Evolutionary conservation across 2,329 filamentous ascomycete genomes (phyloP), one percentile per base, ranked within the genome.

Genomic region (Colletotrichum shisoi): DNA sequence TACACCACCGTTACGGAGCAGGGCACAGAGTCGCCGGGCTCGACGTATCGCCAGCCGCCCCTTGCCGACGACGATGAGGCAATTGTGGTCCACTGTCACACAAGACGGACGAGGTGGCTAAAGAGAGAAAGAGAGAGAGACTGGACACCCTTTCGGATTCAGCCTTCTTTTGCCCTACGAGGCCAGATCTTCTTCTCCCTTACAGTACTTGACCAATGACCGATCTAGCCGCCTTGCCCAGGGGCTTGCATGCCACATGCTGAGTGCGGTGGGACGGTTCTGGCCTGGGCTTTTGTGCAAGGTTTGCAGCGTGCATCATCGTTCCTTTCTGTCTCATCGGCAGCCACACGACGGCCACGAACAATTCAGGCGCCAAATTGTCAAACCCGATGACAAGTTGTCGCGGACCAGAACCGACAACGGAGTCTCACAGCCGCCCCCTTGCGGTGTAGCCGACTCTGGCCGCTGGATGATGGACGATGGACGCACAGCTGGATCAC

Each of bases 151-250:
- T 34, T 34, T 57, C 40, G 37, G 34, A 37, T 19, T 8, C 4
- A 31, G 31, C 34, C 48, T 46, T 12, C 31, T 51, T 34, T 49
- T 24, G 64, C 44, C 61, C 56, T 64, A 59, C 17, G 46, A 51
- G 61, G 64, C 56, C 51, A 42, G n/a, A 39, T 31, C 34, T 17
- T 12, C 42, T 4, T 34, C 34, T 15, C 46, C n/a, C 42, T 51
- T 24, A n/a, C 19, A 56, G 13, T 54, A 34, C 46, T 27, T 40
- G 24, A 27, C 24, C 24, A 27, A 27, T 27, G 24, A 27, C 24
- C 24, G 4, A 12, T 40, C 42, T 13, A 39, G 31, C n/a, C 21
- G 8, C 45, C n/a, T 40, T 19, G 4, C 40, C 42, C 7, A 15
- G 31, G 49, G 49, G n/a, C 19, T 6, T 19, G 19, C 46, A 37